Conservation (phyloP, 2,329 filamentous ascomycete genomes). For the Trichophyton simii region DNA sequence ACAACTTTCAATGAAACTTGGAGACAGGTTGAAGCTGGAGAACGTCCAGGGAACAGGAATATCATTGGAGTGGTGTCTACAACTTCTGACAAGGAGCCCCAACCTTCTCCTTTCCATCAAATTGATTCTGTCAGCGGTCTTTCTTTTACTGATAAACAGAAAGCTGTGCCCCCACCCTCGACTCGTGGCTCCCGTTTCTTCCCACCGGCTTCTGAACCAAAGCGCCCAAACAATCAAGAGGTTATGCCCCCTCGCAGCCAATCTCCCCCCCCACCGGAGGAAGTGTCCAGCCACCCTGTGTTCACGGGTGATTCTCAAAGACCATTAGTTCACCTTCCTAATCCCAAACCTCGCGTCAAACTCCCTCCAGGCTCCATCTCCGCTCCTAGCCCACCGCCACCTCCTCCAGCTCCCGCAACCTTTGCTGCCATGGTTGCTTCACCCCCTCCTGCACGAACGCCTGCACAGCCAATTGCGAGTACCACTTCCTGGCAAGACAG, state of each 20-base stretch:
- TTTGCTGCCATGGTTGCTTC: slow-evolving; percentile 34
- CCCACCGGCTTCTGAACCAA: slow-evolving; percentile 30
- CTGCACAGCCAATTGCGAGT: slow-evolving; percentile 33
- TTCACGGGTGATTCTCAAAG: slow-evolving; percentile 39
- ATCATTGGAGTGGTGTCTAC: slow-evolving; percentile 27
- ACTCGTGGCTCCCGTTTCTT: slow-evolving; percentile 39
- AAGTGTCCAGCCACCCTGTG: slow-evolving; percentile 42
- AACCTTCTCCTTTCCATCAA: slow-evolving; percentile 22
- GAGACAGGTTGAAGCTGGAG: slow-evolving; percentile 33
- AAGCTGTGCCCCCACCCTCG: slow-evolving; percentile 24
- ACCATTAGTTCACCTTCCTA: slow-evolving; percentile 47
- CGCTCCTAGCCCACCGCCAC: slow-evolving; percentile 24
- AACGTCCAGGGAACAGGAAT: slow-evolving; percentile 29
- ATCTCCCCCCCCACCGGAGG: slow-evolving; percentile 47
- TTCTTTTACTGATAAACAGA: slow-evolving; percentile 25
- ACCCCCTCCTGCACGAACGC: slow-evolving; percentile 27
- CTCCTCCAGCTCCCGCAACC: slow-evolving; percentile 33
- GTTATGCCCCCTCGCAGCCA: slow-evolving; percentile 26
- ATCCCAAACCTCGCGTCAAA: slow-evolving; percentile 60
- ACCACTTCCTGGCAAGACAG: slow-evolving; percentile 60
- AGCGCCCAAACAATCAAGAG: slow-evolving; percentile 22
- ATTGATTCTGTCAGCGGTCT: slow-evolving; percentile 29
- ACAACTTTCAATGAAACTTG: slow-evolving; percentile 35
- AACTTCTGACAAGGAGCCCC: slow-evolving; percentile 16
- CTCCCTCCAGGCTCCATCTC: slow-evolving; percentile 47